Conservation (phyloP, 1,139 yeast genomes). For the Magnusiomyces clavatus region DNA sequence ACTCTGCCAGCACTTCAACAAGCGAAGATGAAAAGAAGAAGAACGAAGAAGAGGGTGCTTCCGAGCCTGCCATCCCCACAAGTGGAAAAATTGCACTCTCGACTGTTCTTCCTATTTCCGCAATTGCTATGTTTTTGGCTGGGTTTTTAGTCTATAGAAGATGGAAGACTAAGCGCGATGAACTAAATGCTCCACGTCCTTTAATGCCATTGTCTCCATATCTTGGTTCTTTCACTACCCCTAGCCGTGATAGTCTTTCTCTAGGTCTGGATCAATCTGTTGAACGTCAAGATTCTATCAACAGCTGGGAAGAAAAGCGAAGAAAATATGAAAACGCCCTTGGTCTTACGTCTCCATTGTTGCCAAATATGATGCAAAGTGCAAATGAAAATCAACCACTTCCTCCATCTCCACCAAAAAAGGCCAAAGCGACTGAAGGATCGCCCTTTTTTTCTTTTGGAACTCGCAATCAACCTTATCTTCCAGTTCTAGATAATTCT, state of each 20-base stretch:
- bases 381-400: too few species aligned
- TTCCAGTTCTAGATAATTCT: too few species aligned
- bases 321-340: conserved; percentile 17
- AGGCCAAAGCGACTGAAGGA: too few species aligned
- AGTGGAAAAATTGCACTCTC: conserved; percentile 32
- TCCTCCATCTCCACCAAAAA: too few species aligned
- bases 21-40: background rate
- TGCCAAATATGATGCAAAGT: too few species aligned
- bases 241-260: background rate
- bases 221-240: conserved; percentile 1
- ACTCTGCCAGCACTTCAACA: conserved; percentile 2
- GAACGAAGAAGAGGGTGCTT: background rate
- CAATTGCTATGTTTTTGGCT: conserved; percentile 17
- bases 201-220: conserved; percentile 10
- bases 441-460: too few species aligned
- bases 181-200: conserved; percentile 9
- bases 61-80: conserved; percentile 13
- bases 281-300: conserved; percentile 12
- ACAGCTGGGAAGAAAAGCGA: conserved; percentile 28
- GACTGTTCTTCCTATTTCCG: conserved; percentile 29
- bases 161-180: conserved; percentile 6
- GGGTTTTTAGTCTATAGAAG: conserved; percentile 18
- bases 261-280: background rate
- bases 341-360: background rate
- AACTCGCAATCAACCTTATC: too few species aligned